Evolutionary conservation across 306 rosid genomes (phyloP), one percentile per base, ranked within the genome.

Genomic region (Hippophae rhamnoides): DNA sequence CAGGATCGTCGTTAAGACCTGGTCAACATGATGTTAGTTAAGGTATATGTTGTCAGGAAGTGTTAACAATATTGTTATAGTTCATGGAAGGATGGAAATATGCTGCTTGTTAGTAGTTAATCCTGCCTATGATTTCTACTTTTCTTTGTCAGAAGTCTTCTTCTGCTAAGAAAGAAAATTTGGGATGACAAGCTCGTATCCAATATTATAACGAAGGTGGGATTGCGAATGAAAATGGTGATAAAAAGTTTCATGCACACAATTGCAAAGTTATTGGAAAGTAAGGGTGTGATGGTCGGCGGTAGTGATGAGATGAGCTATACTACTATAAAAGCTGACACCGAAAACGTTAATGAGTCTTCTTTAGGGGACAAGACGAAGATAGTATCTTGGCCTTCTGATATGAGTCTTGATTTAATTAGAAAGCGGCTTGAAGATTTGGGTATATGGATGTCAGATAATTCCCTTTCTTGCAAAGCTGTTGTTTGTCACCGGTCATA

Each of bases 401-500:
- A 72, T 47, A 49, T 69, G 72, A 71, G 60, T 60, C 12, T 65
- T 23, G 76, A 70, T 72, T 68, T 74, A 25, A 47, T 90, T 72
- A 72, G 66, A 72, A 83, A 81, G 65, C 57, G 66, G 77, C 89
- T 90, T 48, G 60, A 69, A 58, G 95, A 78, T 57, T 43, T 81
- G 71, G 79, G 85, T 68, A 45, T 81, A 56, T 87, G 96, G 96
- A 49, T 70, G 71, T 52, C 85, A 57, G 85, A 83, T 64, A 61
- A 58, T 58, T 96, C 81, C 66, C 66, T 64, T 10, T 83, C 98
- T 13, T 87, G 98, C 79, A 87, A 71, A 11, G 95, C 87, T 53
- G 96, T 90, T 72, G 69, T 78, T 26, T 90, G 98, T 76, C 89
- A 78, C 66, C 74, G 63, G 53, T 72, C 80, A 51, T 90, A 87